Conservation (phyloP, 257 asterid species). For the Marsdenia floribunda region DNA sequence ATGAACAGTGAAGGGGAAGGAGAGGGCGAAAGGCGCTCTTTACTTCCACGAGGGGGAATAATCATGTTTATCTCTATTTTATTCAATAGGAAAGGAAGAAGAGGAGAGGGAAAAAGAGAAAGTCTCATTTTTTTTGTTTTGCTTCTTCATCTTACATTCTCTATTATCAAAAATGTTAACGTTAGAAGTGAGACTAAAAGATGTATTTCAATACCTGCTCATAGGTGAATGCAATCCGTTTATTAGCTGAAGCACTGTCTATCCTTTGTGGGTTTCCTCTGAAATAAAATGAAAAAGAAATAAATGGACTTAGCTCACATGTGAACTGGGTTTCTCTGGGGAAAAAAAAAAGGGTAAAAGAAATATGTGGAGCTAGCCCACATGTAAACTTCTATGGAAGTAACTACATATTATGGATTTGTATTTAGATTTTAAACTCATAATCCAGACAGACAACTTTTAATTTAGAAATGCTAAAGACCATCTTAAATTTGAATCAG, state of each 20-base stretch:
- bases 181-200: not conserved
- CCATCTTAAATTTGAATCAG: not conserved
- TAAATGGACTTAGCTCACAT: slow-evolving; percentile 9
- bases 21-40: too few relatives aligned
- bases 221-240: slow-evolving; percentile 67
- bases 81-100: too few relatives aligned
- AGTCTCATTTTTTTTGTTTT: too few relatives aligned
- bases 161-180: not conserved
- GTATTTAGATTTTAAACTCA: not conserved
- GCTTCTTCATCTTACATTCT: too few relatives aligned
- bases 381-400: not conserved
- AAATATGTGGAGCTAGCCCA: slow-evolving; percentile 8
- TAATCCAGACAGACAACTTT: not conserved
- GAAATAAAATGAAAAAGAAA: slow-evolving; percentile 23
- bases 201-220: slow-evolving; percentile 68
- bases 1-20: too few relatives aligned
- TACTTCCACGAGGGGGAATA: too few relatives aligned
- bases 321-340: slow-evolving; percentile 68
- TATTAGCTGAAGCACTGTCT: slow-evolving; percentile 77
- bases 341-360: slow-evolving; percentile 5
- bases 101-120: too few relatives aligned
- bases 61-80: too few relatives aligned
- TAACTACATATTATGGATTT: slow-evolving; percentile 1
- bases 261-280: slow-evolving; percentile 96
- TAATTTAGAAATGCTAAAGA: not conserved